Evolutionary conservation across 2,329 filamentous ascomycete species (phyloP).

Genomic region (Talaromyces sp.): DNA sequence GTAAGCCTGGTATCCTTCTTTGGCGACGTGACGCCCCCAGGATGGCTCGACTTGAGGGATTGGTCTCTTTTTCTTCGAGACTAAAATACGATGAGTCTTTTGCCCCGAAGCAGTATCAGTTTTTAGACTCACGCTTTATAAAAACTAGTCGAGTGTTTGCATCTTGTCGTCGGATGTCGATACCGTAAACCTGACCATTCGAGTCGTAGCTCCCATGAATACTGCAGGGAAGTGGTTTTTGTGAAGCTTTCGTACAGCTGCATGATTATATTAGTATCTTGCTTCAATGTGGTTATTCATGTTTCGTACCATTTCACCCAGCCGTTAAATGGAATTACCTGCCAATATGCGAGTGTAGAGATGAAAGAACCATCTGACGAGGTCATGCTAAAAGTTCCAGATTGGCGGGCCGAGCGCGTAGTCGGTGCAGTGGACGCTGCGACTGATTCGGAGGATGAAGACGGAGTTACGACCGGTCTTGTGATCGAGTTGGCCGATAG

Average conservation of each 20-base stretch:
- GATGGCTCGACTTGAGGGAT: constrained; percentile 20
- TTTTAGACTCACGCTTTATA: constrained; percentile 5
- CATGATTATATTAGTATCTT: not conserved
- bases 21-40: constrained; percentile 11
- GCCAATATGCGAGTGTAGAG: not conserved
- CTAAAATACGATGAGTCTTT: not conserved
- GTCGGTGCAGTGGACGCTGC: not conserved
- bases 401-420: not conserved
- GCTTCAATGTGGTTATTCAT: not conserved
- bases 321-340: constrained; percentile 1
- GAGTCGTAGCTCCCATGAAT: constrained; percentile 5
- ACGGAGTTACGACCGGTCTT: not conserved
- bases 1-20: constrained; percentile 16
- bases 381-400: not conserved
- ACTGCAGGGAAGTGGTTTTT: not conserved
- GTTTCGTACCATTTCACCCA: constrained; percentile 10
- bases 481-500: not conserved
- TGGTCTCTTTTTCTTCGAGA: constrained; percentile 16
- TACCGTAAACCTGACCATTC: constrained; percentile 5
- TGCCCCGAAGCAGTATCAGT: not conserved
- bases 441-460: constrained; percentile 7
- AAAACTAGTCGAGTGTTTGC: not conserved
- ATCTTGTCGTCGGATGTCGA: not conserved
- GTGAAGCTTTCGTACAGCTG: not conserved
- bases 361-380: constrained; percentile 7